Evolutionary conservation across 768 basidiomycete genomes (phyloP).

Genomic region (Lentinula edodes): DNA sequence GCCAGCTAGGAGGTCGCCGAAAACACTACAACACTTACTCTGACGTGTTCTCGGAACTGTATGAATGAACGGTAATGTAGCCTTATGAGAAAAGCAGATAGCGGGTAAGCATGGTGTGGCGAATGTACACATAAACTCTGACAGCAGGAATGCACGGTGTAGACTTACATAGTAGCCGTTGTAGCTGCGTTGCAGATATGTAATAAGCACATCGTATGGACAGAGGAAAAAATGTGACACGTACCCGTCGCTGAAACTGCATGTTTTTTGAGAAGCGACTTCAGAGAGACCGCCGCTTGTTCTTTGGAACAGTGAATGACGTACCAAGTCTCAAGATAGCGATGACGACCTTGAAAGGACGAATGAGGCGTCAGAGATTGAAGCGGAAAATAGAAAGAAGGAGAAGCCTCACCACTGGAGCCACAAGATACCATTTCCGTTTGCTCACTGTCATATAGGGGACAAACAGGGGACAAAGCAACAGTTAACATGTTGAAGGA

Average conservation of each 20-base stretch:
- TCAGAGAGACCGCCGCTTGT: not conserved
- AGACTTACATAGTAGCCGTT: not conserved
- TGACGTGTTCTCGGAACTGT: slow-evolving; percentile 10
- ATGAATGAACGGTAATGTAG: slow-evolving; percentile 9
- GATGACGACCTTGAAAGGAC: slow-evolving; percentile 15
- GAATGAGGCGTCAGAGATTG: not conserved
- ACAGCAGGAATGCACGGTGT: not conserved
- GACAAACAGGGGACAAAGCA: not conserved
- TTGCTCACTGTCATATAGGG: slow-evolving; percentile 25
- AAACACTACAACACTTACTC: slow-evolving; percentile 12
- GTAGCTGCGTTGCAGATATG: not conserved
- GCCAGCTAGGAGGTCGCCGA: not conserved
- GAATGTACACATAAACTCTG: not conserved
- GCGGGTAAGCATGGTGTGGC: too few relatives aligned
- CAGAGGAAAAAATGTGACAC: slow-evolving; percentile 1
- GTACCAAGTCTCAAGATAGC: slow-evolving; percentile 23
- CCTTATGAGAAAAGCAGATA: not conserved
- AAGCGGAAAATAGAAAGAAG: not conserved
- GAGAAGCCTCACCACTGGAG: slow-evolving; percentile 23
- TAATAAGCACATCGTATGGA: too few relatives aligned
- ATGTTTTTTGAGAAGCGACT: not conserved
- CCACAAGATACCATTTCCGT: slow-evolving; percentile 24
- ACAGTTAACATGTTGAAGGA: not conserved
- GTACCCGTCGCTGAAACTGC: slow-evolving; percentile 24
- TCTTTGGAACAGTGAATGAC: slow-evolving; percentile 1